Conservation (phyloP, 352 stramenopile species). For the Pythium phragmitis region DNA sequence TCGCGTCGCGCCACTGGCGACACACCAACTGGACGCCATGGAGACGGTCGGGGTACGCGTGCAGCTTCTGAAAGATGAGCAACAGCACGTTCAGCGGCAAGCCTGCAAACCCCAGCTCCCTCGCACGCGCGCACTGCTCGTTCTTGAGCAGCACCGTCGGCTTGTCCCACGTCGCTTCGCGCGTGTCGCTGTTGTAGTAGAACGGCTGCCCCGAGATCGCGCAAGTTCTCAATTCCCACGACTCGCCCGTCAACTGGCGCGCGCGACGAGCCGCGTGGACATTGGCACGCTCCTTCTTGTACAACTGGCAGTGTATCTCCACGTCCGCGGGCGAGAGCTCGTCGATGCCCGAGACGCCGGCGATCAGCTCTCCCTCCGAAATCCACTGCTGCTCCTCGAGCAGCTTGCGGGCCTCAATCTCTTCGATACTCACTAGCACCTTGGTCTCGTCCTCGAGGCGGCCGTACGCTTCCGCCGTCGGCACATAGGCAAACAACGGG, state of each 20-base stretch:
- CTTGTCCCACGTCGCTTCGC: slow-evolving; percentile 93
- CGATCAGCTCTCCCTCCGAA: slow-evolving; percentile 68
- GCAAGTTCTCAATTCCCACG: slow-evolving; percentile 65
- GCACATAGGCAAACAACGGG: slow-evolving; percentile 75
- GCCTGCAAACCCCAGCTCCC: slow-evolving; percentile 65
- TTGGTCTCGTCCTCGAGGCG: slow-evolving; percentile 32
- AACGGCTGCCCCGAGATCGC: slow-evolving; percentile 79
- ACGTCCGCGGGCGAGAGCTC: slow-evolving; percentile 1
- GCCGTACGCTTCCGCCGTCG: slow-evolving; percentile 70
- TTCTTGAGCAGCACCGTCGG: slow-evolving; percentile 88
- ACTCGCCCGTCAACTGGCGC: slow-evolving; percentile 53
- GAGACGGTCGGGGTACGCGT: slow-evolving; percentile 58
- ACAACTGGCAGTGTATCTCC: slow-evolving; percentile 47
- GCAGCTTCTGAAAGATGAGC: slow-evolving; percentile 84
- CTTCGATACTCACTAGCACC: slow-evolving; percentile 51
- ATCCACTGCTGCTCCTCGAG: slow-evolving; percentile 60
- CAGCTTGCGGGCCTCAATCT: slow-evolving; percentile 62
- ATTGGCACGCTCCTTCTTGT: slow-evolving; percentile 57
- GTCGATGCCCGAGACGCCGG: slow-evolving; percentile 38
- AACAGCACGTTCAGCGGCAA: slow-evolving; percentile 78
- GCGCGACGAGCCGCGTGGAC: slow-evolving; percentile 55
- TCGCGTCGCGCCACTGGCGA: slow-evolving; percentile 45
- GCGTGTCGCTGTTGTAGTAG: slow-evolving; percentile 93
- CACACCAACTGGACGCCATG: slow-evolving; percentile 47
- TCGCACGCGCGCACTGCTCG: slow-evolving; percentile 75